These are phyloP conservation scores for Penicillium sp. DNA, from an alignment of 2,329 filamentous ascomycete genomes.

Conservation along the genomic window DNA sequence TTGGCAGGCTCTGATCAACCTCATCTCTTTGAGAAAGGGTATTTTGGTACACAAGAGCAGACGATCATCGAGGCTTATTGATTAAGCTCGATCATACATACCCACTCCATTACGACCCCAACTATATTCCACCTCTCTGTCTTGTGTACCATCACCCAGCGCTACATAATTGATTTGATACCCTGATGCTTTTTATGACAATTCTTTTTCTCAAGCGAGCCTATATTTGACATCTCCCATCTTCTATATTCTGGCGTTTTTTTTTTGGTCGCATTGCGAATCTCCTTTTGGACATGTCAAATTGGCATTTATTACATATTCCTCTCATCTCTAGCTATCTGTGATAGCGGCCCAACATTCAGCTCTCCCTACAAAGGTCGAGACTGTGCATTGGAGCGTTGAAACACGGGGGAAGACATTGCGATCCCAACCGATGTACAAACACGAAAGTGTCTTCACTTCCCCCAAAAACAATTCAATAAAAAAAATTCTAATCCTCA, in stretches of 20 bases:
- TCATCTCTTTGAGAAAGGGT: constrained; percentile 49
- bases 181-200: constrained; percentile 20
- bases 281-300: background rate
- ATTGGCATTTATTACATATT: background rate
- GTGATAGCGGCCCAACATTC: constrained; percentile 8
- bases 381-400: constrained; percentile 18
- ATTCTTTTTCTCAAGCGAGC: background rate
- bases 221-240: constrained; percentile 4
- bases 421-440: constrained; percentile 15
- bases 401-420: constrained; percentile 10
- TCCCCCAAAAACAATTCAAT: background rate
- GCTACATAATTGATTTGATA: constrained; percentile 25
- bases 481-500: background rate
- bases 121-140: constrained; percentile 3
- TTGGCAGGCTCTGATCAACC: constrained; percentile 37
- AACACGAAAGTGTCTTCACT: background rate
- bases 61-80: constrained; percentile 52
- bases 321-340: constrained; percentile 11
- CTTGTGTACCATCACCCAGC: constrained; percentile 22
- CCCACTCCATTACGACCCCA: constrained; percentile 4
- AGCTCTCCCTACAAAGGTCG: constrained; percentile 21
- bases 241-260: constrained; percentile 24
- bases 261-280: constrained; percentile 9
- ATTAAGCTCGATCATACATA: background rate
- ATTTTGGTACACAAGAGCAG: constrained; percentile 47